Percentiles rank a stretch among this genome's conserved stretches.
Evolutionary conservation across 169 alveolate genomes (phyloP).

Genomic region (Cryptosporidium ubiquitum): DNA sequence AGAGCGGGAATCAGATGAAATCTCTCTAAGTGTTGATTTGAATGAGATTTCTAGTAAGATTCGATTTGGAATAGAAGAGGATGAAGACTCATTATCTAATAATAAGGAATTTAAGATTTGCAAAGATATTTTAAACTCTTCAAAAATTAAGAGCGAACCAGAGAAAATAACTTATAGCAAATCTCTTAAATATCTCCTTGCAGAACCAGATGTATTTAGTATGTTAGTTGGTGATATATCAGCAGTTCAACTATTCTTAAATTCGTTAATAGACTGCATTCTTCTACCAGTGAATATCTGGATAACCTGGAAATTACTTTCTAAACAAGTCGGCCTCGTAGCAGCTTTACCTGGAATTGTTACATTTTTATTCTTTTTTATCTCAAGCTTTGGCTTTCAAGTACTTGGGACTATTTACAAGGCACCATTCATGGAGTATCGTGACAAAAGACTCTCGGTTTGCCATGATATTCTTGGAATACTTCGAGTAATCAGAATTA

Average conservation of each 20-base stretch:
- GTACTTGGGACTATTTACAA: conserved; percentile 49
- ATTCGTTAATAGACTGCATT: conserved; percentile 29
- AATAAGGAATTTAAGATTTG: neutral
- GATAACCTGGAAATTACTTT: conserved; percentile 47
- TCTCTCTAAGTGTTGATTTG: neutral
- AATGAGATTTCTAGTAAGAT: conserved; percentile 5
- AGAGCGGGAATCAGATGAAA: neutral
- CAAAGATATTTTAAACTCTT: neutral
- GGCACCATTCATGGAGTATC: conserved; percentile 59
- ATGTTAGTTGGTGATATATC: conserved; percentile 64
- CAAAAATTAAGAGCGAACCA: neutral
- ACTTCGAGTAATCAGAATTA: conserved; percentile 38
- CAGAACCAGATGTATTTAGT: conserved; percentile 59
- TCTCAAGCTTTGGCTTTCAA: conserved; percentile 58
- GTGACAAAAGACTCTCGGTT: conserved; percentile 47
- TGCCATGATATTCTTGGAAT: conserved; percentile 67
- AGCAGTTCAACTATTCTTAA: conserved; percentile 34
- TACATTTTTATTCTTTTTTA: conserved; percentile 28
- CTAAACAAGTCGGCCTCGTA: conserved; percentile 50
- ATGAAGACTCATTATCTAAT: neutral
- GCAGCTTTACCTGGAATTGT: conserved; percentile 61
- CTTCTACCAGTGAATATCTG: conserved; percentile 46
- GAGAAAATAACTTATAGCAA: conserved; percentile 4
- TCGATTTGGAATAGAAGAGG: conserved; percentile 17
- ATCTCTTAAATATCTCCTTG: conserved; percentile 19